phyloP scores from a whole-genome alignment of 208 protist species.

The Acanthamoeba divionensis region DNA sequence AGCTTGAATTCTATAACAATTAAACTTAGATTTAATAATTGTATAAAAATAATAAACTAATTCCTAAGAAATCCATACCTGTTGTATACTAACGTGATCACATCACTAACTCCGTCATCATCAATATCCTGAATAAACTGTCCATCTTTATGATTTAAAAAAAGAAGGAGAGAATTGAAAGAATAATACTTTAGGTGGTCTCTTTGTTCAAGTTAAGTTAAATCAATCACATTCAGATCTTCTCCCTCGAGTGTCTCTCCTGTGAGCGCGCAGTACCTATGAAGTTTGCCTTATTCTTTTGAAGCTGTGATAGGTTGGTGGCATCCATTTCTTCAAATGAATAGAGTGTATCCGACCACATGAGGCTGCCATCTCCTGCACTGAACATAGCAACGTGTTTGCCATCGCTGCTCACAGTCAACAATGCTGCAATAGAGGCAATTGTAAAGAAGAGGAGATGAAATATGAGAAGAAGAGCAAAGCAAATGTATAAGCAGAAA shows the following conservation, averaged over 20 bases:
- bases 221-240: too few species aligned
- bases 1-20: not conserved
- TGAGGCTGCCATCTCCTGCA: not conserved
- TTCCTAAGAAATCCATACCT: not conserved
- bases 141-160: not conserved
- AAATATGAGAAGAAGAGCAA: too few species aligned
- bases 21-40: not conserved
- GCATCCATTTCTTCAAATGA: not conserved
- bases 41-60: not conserved
- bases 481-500: too few species aligned
- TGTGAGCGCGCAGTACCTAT: too few species aligned
- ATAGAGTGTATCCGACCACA: conserved; percentile 33
- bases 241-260: too few species aligned
- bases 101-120: not conserved
- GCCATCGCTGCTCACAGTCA: conserved; percentile 41
- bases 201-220: not conserved
- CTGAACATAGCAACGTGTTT: conserved; percentile 4
- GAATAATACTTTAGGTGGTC: not conserved
- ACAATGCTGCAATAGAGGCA: too few species aligned
- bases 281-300: not conserved
- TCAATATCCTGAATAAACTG: not conserved
- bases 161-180: not conserved
- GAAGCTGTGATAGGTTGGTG: not conserved
- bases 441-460: too few species aligned
- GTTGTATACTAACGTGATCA: not conserved